Conservation (phyloP, 169 alveolate species). For the Eimeria zaria region DNA sequence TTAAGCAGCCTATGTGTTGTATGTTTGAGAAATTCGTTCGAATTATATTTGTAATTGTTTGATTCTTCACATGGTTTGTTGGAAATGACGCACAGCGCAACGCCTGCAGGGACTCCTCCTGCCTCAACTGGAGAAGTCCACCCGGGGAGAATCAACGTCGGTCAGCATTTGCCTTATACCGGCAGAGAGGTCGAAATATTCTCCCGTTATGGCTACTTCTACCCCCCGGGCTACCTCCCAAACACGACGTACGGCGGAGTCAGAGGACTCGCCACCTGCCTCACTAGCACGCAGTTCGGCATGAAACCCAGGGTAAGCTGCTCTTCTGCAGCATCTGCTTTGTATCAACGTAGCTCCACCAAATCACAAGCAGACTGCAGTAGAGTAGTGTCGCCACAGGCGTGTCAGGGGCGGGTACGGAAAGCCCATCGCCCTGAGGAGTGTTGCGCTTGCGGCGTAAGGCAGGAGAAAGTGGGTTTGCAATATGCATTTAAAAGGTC, state of each 20-base stretch:
- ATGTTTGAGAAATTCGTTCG: neutral
- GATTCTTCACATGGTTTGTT: conserved; percentile 23
- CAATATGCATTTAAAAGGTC: neutral
- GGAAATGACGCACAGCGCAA: conserved; percentile 7
- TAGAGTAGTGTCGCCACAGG: too few relatives aligned
- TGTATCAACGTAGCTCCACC: neutral
- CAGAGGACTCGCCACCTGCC: conserved; percentile 21
- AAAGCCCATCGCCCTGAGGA: neutral
- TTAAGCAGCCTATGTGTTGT: neutral
- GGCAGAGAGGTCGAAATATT: conserved; percentile 82
- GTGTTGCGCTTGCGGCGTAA: neutral
- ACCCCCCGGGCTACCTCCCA: conserved; percentile 81
- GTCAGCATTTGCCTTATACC: conserved; percentile 80
- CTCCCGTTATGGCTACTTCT: conserved; percentile 76
- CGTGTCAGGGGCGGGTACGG: neutral
- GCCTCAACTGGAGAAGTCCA: conserved; percentile 8
- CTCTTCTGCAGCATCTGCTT: neutral
- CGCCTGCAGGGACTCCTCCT: conserved; percentile 41
- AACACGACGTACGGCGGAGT: conserved; percentile 20
- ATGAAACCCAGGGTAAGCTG: conserved; percentile 47
- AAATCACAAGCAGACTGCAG: neutral
- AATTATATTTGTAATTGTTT: neutral
- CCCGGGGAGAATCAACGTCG: conserved; percentile 80
- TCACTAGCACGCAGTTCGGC: conserved; percentile 28
- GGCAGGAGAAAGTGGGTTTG: neutral